These are phyloP conservation scores for Micromonas pusilla DNA, from an alignment of 139 green algal genomes.

Conservation along the genomic window DNA sequence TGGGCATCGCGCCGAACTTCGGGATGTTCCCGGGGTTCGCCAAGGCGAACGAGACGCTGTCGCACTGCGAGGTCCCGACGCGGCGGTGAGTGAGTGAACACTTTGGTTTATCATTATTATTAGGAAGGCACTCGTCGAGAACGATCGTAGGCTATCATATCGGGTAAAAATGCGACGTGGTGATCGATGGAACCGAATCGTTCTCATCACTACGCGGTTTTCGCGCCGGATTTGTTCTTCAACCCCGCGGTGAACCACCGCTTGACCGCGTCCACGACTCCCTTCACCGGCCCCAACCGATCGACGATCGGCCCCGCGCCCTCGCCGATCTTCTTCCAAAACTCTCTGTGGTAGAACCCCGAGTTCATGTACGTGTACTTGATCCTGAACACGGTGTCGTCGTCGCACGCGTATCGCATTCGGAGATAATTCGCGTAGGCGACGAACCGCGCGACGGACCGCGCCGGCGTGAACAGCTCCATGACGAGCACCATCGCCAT, in stretches of 20 bases:
- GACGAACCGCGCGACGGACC: background rate
- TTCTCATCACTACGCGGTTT: background rate
- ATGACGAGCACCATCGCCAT: background rate
- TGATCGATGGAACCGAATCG: background rate
- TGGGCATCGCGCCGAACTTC: constrained; percentile 64
- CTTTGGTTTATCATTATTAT: constrained; percentile 11
- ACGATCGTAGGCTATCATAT: background rate
- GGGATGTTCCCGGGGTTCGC: constrained; percentile 16
- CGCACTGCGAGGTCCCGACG: constrained; percentile 1
- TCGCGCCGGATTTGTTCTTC: background rate
- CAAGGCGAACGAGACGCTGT: background rate
- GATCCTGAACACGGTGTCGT: constrained; percentile 21
- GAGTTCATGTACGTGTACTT: constrained; percentile 8
- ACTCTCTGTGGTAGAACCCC: background rate
- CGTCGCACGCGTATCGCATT: background rate
- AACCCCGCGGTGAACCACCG: too few species aligned
- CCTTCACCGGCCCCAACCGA: background rate
- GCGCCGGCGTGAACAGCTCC: background rate
- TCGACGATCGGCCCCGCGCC: background rate
- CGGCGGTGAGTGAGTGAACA: too few species aligned
- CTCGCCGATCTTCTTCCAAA: background rate
- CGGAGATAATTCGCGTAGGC: background rate
- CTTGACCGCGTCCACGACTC: too few species aligned
- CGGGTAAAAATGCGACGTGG: background rate
- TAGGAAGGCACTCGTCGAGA: background rate